phyloP scores from a whole-genome alignment of 2,329 filamentous ascomycete genomes.

The Aspergillus nomiae region DNA sequence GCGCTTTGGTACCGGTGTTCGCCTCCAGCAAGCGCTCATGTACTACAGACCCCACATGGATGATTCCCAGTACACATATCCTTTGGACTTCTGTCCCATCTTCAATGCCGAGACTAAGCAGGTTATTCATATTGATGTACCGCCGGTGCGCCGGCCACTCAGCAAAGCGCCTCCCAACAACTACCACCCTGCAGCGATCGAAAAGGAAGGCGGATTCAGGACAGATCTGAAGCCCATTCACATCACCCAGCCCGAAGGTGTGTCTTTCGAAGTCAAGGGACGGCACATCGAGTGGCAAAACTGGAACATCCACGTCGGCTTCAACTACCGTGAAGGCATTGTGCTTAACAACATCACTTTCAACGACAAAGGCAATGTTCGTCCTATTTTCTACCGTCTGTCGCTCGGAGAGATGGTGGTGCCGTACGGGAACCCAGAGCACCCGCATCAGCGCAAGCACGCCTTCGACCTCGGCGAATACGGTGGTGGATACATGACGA shows the following conservation, averaged over 20 bases:
- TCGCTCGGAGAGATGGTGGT: slow-evolving; percentile 86
- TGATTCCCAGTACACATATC: slow-evolving; percentile 87
- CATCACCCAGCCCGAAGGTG: slow-evolving; percentile 84
- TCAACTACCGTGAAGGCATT: slow-evolving; percentile 92
- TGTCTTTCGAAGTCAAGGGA: slow-evolving; percentile 78
- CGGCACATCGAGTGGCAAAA: slow-evolving; percentile 84
- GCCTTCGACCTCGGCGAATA: slow-evolving; percentile 52
- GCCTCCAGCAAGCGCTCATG: slow-evolving; percentile 91
- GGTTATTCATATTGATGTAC: slow-evolving; percentile 82
- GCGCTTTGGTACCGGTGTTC: slow-evolving; percentile 74
- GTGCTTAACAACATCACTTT: slow-evolving; percentile 88
- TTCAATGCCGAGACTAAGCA: slow-evolving; percentile 78
- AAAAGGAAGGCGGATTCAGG: slow-evolving; percentile 73
- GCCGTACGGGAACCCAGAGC: slow-evolving; percentile 49
- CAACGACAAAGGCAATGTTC: slow-evolving; percentile 76
- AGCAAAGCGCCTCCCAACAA: slow-evolving; percentile 73
- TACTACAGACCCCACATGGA: slow-evolving; percentile 87
- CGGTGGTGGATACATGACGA: slow-evolving; percentile 52
- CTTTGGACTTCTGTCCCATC: slow-evolving; percentile 91
- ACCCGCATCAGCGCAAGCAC: slow-evolving; percentile 52
- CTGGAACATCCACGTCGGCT: slow-evolving; percentile 89
- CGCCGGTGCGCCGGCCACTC: slow-evolving; percentile 72
- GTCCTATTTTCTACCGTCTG: slow-evolving; percentile 84
- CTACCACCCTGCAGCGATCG: slow-evolving; percentile 74
- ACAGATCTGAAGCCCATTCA: slow-evolving; percentile 82